These are phyloP conservation scores for Mesotaenium endlicherianum DNA, from an alignment of 139 green algal genomes.

Conservation along the genomic window DNA sequence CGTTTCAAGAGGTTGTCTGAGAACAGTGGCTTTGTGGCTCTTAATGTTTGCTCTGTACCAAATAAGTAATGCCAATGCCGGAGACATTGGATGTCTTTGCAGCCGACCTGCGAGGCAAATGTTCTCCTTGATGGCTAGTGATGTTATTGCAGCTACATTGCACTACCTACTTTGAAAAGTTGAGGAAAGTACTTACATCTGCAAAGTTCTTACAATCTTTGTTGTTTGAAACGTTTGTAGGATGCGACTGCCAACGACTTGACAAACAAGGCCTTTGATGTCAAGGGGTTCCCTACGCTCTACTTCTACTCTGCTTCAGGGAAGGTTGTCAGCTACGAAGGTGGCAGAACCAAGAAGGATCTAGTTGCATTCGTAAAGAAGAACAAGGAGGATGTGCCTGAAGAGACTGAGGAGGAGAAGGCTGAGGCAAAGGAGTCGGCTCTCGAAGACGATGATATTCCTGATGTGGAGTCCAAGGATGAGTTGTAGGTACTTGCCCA, in stretches of 20 bases:
- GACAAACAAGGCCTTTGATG: constrained; percentile 16
- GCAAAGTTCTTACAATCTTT: background rate
- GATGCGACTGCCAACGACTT: constrained; percentile 38
- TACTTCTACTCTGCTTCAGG: constrained; percentile 17
- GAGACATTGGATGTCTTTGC: too few relatives aligned
- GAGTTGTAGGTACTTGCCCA: too few relatives aligned
- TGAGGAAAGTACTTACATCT: background rate
- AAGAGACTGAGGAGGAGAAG: background rate
- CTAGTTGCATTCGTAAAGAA: constrained; percentile 29
- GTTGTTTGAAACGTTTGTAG: constrained; percentile 1
- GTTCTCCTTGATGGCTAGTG: background rate
- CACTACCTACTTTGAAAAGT: background rate
- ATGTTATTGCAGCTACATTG: background rate
- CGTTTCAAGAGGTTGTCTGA: too few relatives aligned
- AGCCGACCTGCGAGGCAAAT: too few relatives aligned
- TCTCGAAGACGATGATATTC: too few relatives aligned
- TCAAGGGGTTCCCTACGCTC: constrained; percentile 47
- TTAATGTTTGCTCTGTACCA: too few relatives aligned
- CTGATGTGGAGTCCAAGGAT: too few relatives aligned
- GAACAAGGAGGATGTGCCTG: background rate
- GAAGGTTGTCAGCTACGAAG: constrained; percentile 20
- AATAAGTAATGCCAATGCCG: too few relatives aligned
- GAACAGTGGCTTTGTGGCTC: too few relatives aligned
- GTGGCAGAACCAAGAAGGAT: constrained; percentile 9
- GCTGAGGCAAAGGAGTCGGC: constrained; percentile 9